Conservation (phyloP, 768 basidiomycete species). For the Leccinum sublutescens region DNA sequence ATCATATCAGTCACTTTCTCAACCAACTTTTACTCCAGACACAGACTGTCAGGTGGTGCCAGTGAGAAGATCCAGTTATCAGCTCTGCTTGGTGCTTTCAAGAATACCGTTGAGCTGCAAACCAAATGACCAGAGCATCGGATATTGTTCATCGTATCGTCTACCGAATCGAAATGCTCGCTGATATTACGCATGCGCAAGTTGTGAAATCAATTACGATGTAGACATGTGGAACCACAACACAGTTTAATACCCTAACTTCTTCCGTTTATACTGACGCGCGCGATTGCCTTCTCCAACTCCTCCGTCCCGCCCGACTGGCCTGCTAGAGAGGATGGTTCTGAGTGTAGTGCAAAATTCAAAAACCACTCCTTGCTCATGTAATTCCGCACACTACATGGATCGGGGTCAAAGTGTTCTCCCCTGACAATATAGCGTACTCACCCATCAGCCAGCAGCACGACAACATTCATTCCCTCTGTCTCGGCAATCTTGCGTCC, state of each 20-base stretch:
- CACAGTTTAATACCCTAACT: not conserved
- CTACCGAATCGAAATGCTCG: not conserved
- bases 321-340: slow-evolving; percentile 46
- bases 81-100: slow-evolving; percentile 89
- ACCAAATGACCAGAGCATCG: slow-evolving; percentile 35
- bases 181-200: not conserved
- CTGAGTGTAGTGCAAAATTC: slow-evolving; percentile 55
- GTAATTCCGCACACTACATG: slow-evolving; percentile 79
- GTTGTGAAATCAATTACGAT: not conserved
- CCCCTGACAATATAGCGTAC: slow-evolving; percentile 18
- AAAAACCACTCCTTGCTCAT: slow-evolving; percentile 95
- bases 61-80: slow-evolving; percentile 94
- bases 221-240: not conserved
- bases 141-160: not conserved
- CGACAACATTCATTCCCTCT: slow-evolving; percentile 81
- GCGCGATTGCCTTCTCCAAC: slow-evolving; percentile 2
- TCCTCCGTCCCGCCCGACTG: not conserved
- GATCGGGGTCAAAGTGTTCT: not conserved
- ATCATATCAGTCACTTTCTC: not conserved
- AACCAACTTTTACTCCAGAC: slow-evolving; percentile 44
- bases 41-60: slow-evolving; percentile 88
- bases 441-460: slow-evolving; percentile 88
- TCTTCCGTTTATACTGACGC: slow-evolving; percentile 6
- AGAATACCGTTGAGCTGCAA: slow-evolving; percentile 82
- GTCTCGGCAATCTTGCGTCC: slow-evolving; percentile 64